A percentile compares a stretch with the other conserved stretches of the same genome.
These are phyloP conservation scores for Lolium perenne DNA, from an alignment of 176 grass and related monocot genomes.

Conservation along the genomic window DNA sequence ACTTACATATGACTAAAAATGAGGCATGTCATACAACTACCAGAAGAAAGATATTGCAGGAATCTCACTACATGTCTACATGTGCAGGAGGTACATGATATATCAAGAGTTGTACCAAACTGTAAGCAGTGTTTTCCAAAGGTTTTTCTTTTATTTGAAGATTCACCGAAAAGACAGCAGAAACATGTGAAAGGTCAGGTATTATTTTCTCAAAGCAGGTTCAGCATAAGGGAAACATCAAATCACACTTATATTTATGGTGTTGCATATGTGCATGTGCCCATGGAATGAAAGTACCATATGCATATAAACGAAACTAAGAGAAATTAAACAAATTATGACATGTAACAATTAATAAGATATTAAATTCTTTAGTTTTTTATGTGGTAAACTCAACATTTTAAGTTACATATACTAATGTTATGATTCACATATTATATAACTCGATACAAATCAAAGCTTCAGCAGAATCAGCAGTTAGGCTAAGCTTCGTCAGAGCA, in stretches of 20 bases:
- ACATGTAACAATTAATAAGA: slow-evolving; percentile 10
- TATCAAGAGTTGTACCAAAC: not conserved
- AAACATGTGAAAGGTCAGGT: slow-evolving; percentile 16
- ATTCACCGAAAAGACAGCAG: slow-evolving; percentile 17
- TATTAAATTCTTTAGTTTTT: not conserved
- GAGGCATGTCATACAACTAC: slow-evolving; percentile 27
- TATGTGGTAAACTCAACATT: not conserved
- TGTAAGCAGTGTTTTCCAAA: not conserved
- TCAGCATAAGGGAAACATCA: slow-evolving; percentile 14
- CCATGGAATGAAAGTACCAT: slow-evolving; percentile 1
- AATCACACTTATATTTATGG: not conserved
- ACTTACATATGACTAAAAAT: slow-evolving; percentile 65
- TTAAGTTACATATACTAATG: slow-evolving; percentile 21
- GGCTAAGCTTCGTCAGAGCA: slow-evolving; percentile 22
- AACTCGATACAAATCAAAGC: slow-evolving; percentile 36
- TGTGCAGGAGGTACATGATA: not conserved
- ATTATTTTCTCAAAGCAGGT: slow-evolving; percentile 34
- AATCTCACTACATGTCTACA: slow-evolving; percentile 14
- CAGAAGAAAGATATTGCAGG: not conserved
- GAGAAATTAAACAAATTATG: slow-evolving; percentile 22
- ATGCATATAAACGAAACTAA: slow-evolving; percentile 2
- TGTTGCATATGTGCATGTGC: slow-evolving; percentile 15
- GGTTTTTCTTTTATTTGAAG: slow-evolving; percentile 11
- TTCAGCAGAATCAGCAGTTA: slow-evolving; percentile 38
- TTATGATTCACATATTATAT: slow-evolving; percentile 25